Percentiles rank a stretch among this genome's conserved stretches.
Evolutionary conservation across 148 eudicot genomes (phyloP).

Genomic region (Tetragonia tetragonoides): DNA sequence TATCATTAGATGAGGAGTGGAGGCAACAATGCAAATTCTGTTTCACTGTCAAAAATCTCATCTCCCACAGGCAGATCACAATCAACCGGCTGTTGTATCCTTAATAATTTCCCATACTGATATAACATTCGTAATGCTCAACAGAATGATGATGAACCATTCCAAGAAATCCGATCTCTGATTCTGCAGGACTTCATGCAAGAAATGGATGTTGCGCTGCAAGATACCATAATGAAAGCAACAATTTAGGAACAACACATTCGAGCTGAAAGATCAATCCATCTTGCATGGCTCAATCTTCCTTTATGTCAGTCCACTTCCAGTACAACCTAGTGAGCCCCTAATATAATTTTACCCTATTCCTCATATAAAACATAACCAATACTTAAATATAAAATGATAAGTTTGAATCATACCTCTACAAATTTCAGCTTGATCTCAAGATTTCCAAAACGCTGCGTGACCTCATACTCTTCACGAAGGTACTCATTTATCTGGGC

Average conservation of each 20-base stretch:
- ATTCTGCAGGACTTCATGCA: constrained; percentile 96
- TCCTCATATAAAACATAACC: neutral
- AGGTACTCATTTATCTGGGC: constrained; percentile 82
- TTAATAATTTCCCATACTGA: constrained; percentile 60
- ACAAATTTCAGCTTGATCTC: constrained; percentile 90
- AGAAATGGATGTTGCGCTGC: constrained; percentile 98
- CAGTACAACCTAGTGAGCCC: neutral
- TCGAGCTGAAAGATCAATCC: constrained; percentile 1
- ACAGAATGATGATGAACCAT: constrained; percentile 83
- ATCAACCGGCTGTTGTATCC: constrained; percentile 44
- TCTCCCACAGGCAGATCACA: constrained; percentile 19
- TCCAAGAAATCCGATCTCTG: constrained; percentile 81
- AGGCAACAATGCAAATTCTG: too few species aligned
- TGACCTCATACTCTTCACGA: constrained; percentile 86
- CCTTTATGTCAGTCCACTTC: neutral
- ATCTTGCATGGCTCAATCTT: neutral
- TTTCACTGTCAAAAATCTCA: too few species aligned
- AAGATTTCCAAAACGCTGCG: constrained; percentile 90
- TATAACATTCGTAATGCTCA: constrained; percentile 70
- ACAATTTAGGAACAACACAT: neutral
- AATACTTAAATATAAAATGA: neutral
- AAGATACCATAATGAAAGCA: constrained; percentile 1
- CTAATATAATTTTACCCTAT: neutral
- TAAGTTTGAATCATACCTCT: constrained; percentile 48
- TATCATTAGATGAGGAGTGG: neutral